Conservation (phyloP, 1,139 yeast species). For the Hemisphaericaspora subhashii region DNA sequence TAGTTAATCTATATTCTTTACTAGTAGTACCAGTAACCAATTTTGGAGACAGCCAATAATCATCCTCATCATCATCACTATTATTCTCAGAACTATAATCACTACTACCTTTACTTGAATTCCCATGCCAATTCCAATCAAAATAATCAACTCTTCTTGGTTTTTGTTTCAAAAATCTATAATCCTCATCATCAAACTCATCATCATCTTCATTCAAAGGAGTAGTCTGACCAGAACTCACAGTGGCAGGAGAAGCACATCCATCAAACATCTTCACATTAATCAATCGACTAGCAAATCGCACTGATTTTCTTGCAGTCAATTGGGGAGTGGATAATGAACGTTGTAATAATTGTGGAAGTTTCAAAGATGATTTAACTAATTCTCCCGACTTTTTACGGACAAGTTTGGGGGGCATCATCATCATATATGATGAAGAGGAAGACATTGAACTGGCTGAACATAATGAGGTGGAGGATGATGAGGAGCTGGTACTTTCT, state of each 20-base stretch:
- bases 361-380: conserved; percentile 40
- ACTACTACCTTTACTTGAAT: neutral
- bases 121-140: conserved; percentile 15
- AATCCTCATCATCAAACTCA: conserved; percentile 20
- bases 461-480: conserved; percentile 3
- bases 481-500: conserved; percentile 3
- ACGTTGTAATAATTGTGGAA: conserved; percentile 24
- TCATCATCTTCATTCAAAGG: conserved; percentile 26
- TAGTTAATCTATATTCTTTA: conserved; percentile 14
- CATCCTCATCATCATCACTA: conserved; percentile 17
- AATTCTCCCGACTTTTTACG: conserved; percentile 42
- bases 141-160: conserved; percentile 13
- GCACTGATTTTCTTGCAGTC: conserved; percentile 29
- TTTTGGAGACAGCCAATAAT: conserved; percentile 14
- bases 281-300: conserved; percentile 38
- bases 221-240: conserved; percentile 32
- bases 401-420: conserved; percentile 17
- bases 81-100: conserved; percentile 5
- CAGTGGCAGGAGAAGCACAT: conserved; percentile 39
- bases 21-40: conserved; percentile 2
- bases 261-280: conserved; percentile 45
- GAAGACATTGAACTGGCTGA: conserved; percentile 3
- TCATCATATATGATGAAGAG: conserved; percentile 1
- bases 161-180: conserved; percentile 14
- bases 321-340: conserved; percentile 29